phyloP scores from a whole-genome alignment of 192 early-diverging fungal genomes.

The Diversispora eburnea region DNA sequence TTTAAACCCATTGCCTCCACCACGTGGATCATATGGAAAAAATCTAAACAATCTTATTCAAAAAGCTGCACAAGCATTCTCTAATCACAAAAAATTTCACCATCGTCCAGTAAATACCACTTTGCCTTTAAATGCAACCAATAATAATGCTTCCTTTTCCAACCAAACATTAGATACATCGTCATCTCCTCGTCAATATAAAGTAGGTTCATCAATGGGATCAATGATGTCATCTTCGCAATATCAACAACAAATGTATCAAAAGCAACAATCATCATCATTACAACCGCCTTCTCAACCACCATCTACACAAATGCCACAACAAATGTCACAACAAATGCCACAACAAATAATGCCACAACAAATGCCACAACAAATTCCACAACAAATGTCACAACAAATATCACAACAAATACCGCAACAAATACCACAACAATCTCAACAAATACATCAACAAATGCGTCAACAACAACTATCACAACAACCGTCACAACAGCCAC shows the following conservation, averaged over 20 bases:
- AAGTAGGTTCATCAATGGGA: background rate
- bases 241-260: slow-evolving; percentile 11
- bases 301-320: background rate
- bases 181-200: slow-evolving; percentile 14
- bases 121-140: background rate
- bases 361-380: background rate
- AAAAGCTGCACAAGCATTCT: slow-evolving; percentile 12
- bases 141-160: background rate
- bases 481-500: background rate
- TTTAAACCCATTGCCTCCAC: slow-evolving; percentile 13
- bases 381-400: background rate
- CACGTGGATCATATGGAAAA: background rate
- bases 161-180: background rate
- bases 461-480: background rate
- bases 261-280: background rate
- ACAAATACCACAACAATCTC: slow-evolving; percentile 9
- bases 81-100: slow-evolving; percentile 18
- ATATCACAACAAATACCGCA: background rate
- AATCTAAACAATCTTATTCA: slow-evolving; percentile 26
- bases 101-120: background rate
- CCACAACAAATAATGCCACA: background rate
- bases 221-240: background rate
- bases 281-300: background rate
- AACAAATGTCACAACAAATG: background rate
- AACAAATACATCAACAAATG: background rate